Evolutionary conservation across 2,329 filamentous ascomycete genomes (phyloP).

Genomic region (Aspergillus awamori): DNA sequence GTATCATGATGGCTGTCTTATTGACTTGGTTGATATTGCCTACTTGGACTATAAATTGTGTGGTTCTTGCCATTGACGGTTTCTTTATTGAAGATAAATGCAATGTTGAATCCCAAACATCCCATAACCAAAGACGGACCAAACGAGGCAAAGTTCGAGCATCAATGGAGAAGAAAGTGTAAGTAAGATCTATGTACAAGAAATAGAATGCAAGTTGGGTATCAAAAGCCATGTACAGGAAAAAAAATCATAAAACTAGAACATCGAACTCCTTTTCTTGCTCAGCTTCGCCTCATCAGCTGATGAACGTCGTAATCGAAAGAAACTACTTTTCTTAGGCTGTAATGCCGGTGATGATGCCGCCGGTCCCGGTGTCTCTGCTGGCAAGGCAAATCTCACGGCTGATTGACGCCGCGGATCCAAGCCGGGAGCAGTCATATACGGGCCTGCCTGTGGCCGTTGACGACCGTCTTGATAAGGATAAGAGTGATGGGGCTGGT

Average conservation of each 20-base stretch:
- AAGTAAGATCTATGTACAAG: not conserved
- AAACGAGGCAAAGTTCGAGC: too few species aligned
- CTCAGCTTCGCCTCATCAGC: constrained; percentile 41
- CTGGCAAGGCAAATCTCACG: constrained; percentile 21
- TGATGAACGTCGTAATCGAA: constrained; percentile 43
- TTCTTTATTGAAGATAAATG: too few species aligned
- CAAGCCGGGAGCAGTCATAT: not conserved
- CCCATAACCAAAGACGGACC: too few species aligned
- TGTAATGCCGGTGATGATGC: constrained; percentile 24
- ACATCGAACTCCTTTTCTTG: constrained; percentile 53
- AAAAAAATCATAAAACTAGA: constrained; percentile 30
- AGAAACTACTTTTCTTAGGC: constrained; percentile 50
- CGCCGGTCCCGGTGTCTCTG: constrained; percentile 13
- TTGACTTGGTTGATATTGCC: too few species aligned
- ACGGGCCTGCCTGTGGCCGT: not conserved
- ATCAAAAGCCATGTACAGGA: constrained; percentile 22
- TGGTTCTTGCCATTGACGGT: too few species aligned
- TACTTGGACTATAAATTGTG: too few species aligned
- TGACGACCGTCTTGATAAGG: constrained; percentile 18
- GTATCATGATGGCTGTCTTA: too few species aligned
- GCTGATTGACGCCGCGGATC: constrained; percentile 25
- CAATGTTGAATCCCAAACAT: too few species aligned
- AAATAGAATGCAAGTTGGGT: constrained; percentile 7
- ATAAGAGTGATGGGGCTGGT: constrained; percentile 17
- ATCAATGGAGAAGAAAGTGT: too few species aligned